phyloP scores from a whole-genome alignment of 192 early-diverging fungal genomes.

The Podila minutissima region DNA sequence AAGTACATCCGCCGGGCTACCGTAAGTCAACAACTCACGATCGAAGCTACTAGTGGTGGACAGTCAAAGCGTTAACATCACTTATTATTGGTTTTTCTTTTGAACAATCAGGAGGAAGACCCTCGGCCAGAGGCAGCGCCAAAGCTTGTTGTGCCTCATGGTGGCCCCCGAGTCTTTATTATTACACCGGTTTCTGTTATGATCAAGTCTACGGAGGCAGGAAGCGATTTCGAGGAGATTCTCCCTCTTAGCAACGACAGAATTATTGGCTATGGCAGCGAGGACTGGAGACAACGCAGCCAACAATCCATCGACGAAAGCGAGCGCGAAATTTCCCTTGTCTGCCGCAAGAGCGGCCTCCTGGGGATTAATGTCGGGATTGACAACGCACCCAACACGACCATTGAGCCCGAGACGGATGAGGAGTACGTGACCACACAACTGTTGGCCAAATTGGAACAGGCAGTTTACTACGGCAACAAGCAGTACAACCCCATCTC shows the following conservation, averaged over 20 bases:
- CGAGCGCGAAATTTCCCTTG: conserved; percentile 26
- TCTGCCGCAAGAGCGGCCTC: conserved; percentile 38
- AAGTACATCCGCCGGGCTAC: conserved; percentile 40
- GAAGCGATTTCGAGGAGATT: conserved; percentile 33
- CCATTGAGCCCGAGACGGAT: not conserved
- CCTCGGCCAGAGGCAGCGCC: conserved; percentile 35
- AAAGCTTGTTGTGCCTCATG: conserved; percentile 38
- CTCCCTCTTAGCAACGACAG: conserved; percentile 38
- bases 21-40: conserved; percentile 11
- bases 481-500: conserved; percentile 50
- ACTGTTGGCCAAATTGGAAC: conserved; percentile 48
- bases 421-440: conserved; percentile 22
- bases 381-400: not conserved
- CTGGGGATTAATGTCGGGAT: conserved; percentile 39
- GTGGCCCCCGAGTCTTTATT: conserved; percentile 44
- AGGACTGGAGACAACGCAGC: conserved; percentile 44
- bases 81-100: too few species aligned
- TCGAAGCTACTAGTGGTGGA: not conserved
- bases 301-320: conserved; percentile 8
- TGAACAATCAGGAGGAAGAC: conserved; percentile 29
- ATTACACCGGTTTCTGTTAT: conserved; percentile 31
- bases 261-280: conserved; percentile 38
- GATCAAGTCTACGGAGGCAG: conserved; percentile 26
- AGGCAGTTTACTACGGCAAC: conserved; percentile 42
- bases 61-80: too few species aligned